Percentiles rank a stretch among this genome's conserved stretches.
phyloP scores from a whole-genome alignment of 2,329 filamentous ascomycete genomes.

The Cladosporium sp. region DNA sequence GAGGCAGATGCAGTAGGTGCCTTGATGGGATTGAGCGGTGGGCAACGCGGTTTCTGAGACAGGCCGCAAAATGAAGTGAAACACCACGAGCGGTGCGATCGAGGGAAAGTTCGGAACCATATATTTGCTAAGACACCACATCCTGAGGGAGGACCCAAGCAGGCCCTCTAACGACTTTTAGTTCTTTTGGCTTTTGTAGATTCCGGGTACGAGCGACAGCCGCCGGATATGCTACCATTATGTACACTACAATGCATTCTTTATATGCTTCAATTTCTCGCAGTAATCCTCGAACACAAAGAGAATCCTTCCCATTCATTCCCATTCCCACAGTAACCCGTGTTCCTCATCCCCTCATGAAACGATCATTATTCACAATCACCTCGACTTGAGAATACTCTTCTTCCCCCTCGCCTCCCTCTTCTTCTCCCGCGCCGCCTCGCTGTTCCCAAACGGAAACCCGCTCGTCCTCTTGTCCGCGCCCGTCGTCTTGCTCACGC shows the following conservation, averaged over 20 bases:
- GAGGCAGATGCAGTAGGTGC: conserved; percentile 32
- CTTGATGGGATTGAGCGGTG: conserved; percentile 28
- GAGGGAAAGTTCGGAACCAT: not conserved
- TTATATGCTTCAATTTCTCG: not conserved
- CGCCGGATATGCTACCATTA: conserved; percentile 6
- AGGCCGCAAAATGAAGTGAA: not conserved
- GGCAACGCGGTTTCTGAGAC: not conserved
- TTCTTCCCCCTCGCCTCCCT: conserved; percentile 30
- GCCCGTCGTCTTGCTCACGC: conserved; percentile 63
- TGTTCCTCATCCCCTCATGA: not conserved
- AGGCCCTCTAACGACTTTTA: conserved; percentile 11
- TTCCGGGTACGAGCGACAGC: conserved; percentile 9
- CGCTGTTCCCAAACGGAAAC: conserved; percentile 63
- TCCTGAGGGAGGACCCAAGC: not conserved
- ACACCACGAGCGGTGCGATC: not conserved
- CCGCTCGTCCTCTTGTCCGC: conserved; percentile 66
- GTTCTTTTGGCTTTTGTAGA: not conserved
- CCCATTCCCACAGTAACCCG: not conserved
- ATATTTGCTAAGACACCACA: not conserved
- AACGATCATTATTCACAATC: not conserved
- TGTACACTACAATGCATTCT: conserved; percentile 8
- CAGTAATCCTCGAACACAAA: not conserved
- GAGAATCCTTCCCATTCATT: not conserved
- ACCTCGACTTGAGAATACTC: conserved; percentile 27
- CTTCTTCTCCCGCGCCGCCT: conserved; percentile 34